Evolutionary conservation across 1,139 yeast genomes (phyloP).

Genomic region (Yamadazyma epiphylla): DNA sequence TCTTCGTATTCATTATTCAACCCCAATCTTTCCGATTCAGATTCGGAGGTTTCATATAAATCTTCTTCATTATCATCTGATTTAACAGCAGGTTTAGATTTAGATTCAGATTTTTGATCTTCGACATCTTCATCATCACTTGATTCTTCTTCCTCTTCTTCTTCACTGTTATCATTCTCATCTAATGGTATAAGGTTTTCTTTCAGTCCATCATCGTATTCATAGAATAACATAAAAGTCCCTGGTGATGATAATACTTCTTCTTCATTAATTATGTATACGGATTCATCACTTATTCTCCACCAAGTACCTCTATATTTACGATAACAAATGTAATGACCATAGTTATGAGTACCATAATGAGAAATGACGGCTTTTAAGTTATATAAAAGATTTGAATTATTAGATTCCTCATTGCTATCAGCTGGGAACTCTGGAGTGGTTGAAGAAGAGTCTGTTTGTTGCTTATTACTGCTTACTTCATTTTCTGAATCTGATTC

Average conservation of each 20-base stretch:
- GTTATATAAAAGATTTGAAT: slow-evolving; percentile 52
- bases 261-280: slow-evolving; percentile 70
- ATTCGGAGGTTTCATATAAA: slow-evolving; percentile 12
- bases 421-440: slow-evolving; percentile 11
- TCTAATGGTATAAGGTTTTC: slow-evolving; percentile 32
- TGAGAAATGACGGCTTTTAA: slow-evolving; percentile 86
- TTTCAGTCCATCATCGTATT: slow-evolving; percentile 41
- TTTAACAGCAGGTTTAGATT: slow-evolving; percentile 3
- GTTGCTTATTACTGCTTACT: slow-evolving; percentile 6
- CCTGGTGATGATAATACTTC: slow-evolving; percentile 84
- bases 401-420: slow-evolving; percentile 3
- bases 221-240: slow-evolving; percentile 89
- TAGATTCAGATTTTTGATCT: slow-evolving; percentile 7
- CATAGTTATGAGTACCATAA: slow-evolving; percentile 92
- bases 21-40: neutral
- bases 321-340: slow-evolving; percentile 88
- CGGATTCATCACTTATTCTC: slow-evolving; percentile 90
- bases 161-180: slow-evolving; percentile 30
- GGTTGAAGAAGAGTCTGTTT: slow-evolving; percentile 9
- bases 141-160: slow-evolving; percentile 14
- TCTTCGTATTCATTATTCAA: slow-evolving; percentile 5
- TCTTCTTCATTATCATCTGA: slow-evolving; percentile 11
- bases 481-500: slow-evolving; percentile 9
- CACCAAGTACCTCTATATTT: slow-evolving; percentile 85
- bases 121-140: slow-evolving; percentile 18